Evolutionary conservation across 257 asterid species (phyloP), one percentile per base, ranked within the genome.

Genomic region (Jacaranda copaia): DNA sequence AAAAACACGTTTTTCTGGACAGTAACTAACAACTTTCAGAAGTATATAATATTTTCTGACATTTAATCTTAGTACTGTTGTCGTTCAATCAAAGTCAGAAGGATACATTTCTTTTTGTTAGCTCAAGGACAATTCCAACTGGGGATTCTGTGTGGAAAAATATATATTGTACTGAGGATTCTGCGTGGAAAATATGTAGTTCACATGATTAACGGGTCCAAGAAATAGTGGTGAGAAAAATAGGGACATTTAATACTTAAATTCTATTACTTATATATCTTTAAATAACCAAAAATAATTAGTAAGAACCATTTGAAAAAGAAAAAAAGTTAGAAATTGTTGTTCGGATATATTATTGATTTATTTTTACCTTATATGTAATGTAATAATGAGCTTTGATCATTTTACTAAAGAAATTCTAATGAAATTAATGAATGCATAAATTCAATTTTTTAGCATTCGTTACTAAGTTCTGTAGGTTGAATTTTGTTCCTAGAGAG

Each of bases 91-190:
- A 56, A 25, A 25, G 58, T 56, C 81, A 75, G 66, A 78, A 75
- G 80, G 77, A 18, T 59, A 72, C 72, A 43, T 43, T 45, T 60
- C 42, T 43, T 40, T 25, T 73, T 45, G 68, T 73, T 61, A 68
- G 77, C 48, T 62, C 68, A 56, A 80, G 15, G 73, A 73, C 77
- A 61, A 25, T 74, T 69, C 71, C 67, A 39, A 53, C 25, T 16
- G 46, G 42, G 38, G 14, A 69, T 59, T 45, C 18, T 61, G 18
- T 59, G 72, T 61, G 3, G 18, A 1, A 8, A 63, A 43, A 53
- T 40, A 42, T 42, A 25, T 25, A 2, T 25, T 25, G 32, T 25
- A 25, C 32, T 25, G 32, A 25, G 32, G 32, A 25, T 25, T 25
- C 18, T 61, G 18, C 46, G 72, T 61, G 3, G 18, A 2, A 8